Base-by-base conservation (phyloP, 2,329 filamentous ascomycete species). In the Stylonectria norvegica region DNA sequence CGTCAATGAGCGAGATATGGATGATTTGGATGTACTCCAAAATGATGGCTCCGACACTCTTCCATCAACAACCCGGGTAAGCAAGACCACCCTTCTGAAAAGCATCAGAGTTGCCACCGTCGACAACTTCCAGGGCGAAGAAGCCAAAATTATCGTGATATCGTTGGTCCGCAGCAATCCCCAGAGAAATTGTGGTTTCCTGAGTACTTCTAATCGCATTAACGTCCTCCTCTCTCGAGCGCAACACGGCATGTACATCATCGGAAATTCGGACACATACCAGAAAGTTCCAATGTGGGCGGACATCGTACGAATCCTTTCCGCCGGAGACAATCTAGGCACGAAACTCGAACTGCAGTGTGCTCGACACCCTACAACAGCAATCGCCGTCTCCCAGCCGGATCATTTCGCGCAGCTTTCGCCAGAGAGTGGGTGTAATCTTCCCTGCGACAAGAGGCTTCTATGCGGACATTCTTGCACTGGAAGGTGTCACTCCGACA, bases 61-160 rank as follows among this genome's bases (percentile, higher is more conserved):
- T n/a, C n/a, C n/a, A n/a, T n/a, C n/a, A n/a, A n/a, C n/a, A n/a
- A n/a, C n/a, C n/a, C n/a, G n/a, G n/a, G n/a, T n/a, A n/a, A n/a
- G n/a, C n/a, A n/a, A n/a, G n/a, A n/a, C n/a, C n/a, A n/a, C n/a
- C n/a, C n/a, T n/a, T n/a, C n/a, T n/a, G n/a, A n/a, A 75, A 17
- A 67, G 65, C 2, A 58, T 85, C 3, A 65, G 77, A 4, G 60
- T 83, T 0, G 81, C 83, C 0, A 88, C 82, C 0, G 75, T 88
- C 0, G 83, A 87, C 57, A 89, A 89, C 48, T 89, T 87, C 40
- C 84, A 90, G 51, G 86, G 85, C 0, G 85, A 90, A 55, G 85
- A 90, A 53, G 81, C 79, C 2, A 82, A 86, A 36, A 66, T 90
- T 7, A 69, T 90, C 1, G 67, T 90, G 3, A 67, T 89, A 0